Base-by-base conservation (phyloP, 1,139 yeast species). In the Hyphopichia pseudoburtonii region DNA sequence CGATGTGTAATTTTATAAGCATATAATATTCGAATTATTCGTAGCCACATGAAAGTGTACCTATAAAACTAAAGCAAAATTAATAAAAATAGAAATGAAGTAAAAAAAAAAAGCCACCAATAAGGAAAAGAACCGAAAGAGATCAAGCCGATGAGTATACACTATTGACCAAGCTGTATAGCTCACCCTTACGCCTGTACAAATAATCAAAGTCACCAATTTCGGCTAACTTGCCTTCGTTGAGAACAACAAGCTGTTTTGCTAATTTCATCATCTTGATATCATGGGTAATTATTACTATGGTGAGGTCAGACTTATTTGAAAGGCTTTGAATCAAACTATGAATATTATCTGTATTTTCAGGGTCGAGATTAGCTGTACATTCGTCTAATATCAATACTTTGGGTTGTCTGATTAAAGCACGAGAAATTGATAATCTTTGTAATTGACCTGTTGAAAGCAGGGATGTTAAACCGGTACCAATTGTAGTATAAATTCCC, bases 361-460 rank as follows among this genome's bases (percentile, higher is more conserved):
- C 73, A 0, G 82, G 70, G 54, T 87, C 96, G 40, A 87, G 62
- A 3, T 88, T 85, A 2, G 95, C 79, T 0, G 95, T 86, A 43
- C 88, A 83, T 52, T 87, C 96, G 58, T 87, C 96, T 36, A 87
- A 60, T 2, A 87, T 66, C 39, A 86, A 60, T 5, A 87, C 58
- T 34, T 70, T 69, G 0, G 95, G 89, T 34, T 70, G 65, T 34
- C 88, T 62, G 3, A 86, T 47, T 16, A 87, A 45, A 0, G 94
- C 89, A 43, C 96, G 73, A 0, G 87, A 90, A 42, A 87, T 79
- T 0, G 89, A 77, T 14, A 87, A 57, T 42, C 95, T 63, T 55
- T 87, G 95, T 6, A 83, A 72, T 56, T 87, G 96, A 3, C 96
- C 96, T 30, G 90, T 87, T 3, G 95, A 85, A 26, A 86, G 57